These are phyloP conservation scores for Rubia yunnanensis DNA, from an alignment of 257 asterid species.

Conservation along the genomic window DNA sequence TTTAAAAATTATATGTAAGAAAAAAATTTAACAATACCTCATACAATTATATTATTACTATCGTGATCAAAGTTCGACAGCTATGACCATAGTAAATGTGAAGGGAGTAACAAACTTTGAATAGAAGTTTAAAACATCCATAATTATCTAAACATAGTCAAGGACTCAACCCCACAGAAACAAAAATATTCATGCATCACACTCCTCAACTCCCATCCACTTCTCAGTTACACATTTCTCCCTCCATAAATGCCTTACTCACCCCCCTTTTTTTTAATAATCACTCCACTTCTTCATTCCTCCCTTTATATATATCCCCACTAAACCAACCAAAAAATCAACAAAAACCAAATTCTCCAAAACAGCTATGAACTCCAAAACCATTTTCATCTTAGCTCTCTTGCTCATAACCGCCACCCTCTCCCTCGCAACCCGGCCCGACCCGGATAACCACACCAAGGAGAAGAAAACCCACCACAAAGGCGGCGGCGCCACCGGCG, in stretches of 20 bases:
- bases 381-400: slow-evolving; percentile 18
- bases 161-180: not conserved
- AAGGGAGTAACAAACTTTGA: too few species aligned
- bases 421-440: slow-evolving; percentile 27
- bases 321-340: not conserved
- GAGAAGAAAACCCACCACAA: not conserved
- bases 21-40: too few species aligned
- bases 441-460: slow-evolving; percentile 9
- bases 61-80: too few species aligned
- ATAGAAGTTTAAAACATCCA: too few species aligned
- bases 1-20: too few species aligned
- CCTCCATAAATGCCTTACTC: slow-evolving; percentile 21
- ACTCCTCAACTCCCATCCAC: slow-evolving; percentile 32
- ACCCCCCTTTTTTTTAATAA: not conserved
- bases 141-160: too few species aligned
- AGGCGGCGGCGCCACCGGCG: not conserved
- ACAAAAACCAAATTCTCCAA: not conserved
- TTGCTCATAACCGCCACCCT: slow-evolving; percentile 23
- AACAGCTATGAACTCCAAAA: slow-evolving; percentile 26
- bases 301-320: not conserved
- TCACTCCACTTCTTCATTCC: slow-evolving; percentile 3
- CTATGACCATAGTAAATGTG: too few species aligned
- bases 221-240: slow-evolving; percentile 7
- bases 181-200: not conserved
- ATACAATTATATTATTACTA: too few species aligned